Evolutionary conservation across 2,329 filamentous ascomycete species (phyloP).

Genomic region (Didymellaceae sp.): DNA sequence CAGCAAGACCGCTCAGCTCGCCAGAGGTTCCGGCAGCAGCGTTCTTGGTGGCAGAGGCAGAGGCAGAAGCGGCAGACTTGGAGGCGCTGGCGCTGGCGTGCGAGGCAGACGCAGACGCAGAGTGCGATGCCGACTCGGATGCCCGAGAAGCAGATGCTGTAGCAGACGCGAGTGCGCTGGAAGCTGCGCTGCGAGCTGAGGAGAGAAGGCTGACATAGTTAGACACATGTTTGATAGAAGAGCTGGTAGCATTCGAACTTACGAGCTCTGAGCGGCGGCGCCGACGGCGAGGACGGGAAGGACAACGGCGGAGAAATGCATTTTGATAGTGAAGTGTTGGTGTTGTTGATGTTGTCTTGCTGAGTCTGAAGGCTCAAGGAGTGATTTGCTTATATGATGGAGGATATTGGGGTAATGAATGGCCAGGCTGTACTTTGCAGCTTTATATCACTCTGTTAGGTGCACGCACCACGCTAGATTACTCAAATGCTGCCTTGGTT

Average conservation of each 20-base stretch:
- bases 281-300: conserved; percentile 10
- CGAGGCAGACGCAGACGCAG: conserved; percentile 1
- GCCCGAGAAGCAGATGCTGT: neutral
- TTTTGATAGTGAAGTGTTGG: neutral
- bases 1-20: conserved; percentile 19
- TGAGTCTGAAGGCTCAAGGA: neutral
- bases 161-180: neutral
- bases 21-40: conserved; percentile 11
- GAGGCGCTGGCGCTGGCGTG: conserved; percentile 10
- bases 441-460: conserved; percentile 5
- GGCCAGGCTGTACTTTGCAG: neutral
- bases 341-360: neutral
- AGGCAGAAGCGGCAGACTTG: conserved; percentile 5
- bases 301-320: conserved; percentile 11
- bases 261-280: conserved; percentile 16
- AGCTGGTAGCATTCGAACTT: neutral
- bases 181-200: neutral
- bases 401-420: neutral
- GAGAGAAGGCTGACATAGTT: neutral
- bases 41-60: conserved; percentile 9
- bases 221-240: neutral
- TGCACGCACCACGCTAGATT: conserved; percentile 2
- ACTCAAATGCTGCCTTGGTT: neutral
- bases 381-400: neutral
- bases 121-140: conserved; percentile 3